Percentiles rank a stretch among this genome's conserved stretches.
Conservation (phyloP, 257 asterid species). For the Prunella vulgaris region DNA sequence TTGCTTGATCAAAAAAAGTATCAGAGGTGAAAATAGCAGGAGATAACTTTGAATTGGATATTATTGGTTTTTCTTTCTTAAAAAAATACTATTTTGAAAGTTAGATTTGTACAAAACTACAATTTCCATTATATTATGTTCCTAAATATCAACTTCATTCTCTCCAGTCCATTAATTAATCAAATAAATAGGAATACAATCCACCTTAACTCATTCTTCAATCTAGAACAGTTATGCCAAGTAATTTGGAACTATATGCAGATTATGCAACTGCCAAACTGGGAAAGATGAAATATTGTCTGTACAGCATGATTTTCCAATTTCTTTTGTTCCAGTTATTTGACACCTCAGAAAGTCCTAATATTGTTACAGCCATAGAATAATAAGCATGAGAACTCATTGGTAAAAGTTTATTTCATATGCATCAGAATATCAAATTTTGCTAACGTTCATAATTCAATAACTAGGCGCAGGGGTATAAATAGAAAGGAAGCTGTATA, state of each 20-base stretch:
- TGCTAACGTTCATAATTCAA: not conserved
- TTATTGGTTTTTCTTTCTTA: too few relatives aligned
- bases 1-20: too few relatives aligned
- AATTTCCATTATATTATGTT: not conserved
- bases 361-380: not conserved
- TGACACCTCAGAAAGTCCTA: not conserved
- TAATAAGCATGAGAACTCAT: constrained; percentile 9
- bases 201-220: not conserved
- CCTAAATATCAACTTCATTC: not conserved
- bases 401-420: not conserved
- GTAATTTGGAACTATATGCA: not conserved
- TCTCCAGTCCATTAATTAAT: not conserved
- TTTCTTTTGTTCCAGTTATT: not conserved
- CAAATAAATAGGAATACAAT: too few relatives aligned
- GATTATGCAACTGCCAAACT: not conserved
- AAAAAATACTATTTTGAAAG: too few relatives aligned
- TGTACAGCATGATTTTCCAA: not conserved
- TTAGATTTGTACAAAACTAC: not conserved
- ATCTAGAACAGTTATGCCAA: constrained; percentile 5
- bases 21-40: too few relatives aligned
- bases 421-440: not conserved
- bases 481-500: not conserved
- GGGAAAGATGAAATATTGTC: not conserved
- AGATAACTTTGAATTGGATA: too few relatives aligned
- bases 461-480: not conserved